Conservation (phyloP, 768 basidiomycete genomes). For the Cantharellus anzutake region DNA sequence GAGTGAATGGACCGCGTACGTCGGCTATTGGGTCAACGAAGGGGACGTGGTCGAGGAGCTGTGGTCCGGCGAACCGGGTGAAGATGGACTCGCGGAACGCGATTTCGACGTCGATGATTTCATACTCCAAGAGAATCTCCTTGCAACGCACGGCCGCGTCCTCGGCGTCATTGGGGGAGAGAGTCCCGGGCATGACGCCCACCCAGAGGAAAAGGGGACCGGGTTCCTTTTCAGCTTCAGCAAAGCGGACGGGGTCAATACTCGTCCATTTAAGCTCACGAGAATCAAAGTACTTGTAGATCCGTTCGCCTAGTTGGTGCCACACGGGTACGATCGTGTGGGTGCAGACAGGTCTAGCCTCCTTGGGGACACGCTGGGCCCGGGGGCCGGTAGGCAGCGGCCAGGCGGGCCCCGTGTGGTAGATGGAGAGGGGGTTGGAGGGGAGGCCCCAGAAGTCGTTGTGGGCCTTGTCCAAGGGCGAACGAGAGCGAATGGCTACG, state of each 20-base stretch:
- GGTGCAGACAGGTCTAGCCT: conserved; percentile 15
- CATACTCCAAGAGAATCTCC: not conserved
- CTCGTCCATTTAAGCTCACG: conserved; percentile 14
- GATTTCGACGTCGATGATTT: conserved; percentile 18
- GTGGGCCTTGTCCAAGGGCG: no score
- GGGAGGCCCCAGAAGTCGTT: not conserved
- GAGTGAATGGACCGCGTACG: conserved; percentile 16
- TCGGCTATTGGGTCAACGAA: conserved; percentile 10
- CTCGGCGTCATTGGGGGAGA: not conserved
- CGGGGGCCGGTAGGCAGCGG: not conserved
- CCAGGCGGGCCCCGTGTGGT: not conserved
- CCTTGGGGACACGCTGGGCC: conserved; percentile 8
- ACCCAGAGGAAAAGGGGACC: conserved; percentile 5
- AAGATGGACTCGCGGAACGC: conserved; percentile 18
- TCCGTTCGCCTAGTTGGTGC: conserved; percentile 11
- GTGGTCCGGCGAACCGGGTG: conserved; percentile 10
- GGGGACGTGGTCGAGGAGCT: conserved; percentile 10
- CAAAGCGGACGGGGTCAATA: conserved; percentile 18
- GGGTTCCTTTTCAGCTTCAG: conserved; percentile 7
- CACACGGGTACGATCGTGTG: conserved; percentile 16
- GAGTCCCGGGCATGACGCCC: conserved; percentile 5
- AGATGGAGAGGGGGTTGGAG: not conserved
- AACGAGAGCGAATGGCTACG: no score
- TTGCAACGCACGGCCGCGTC: conserved; percentile 1
- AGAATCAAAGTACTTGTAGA: conserved; percentile 15